Evolutionary conservation across 345 rosid genomes (phyloP).

Genomic region (Zanthoxylum bungeanum): DNA sequence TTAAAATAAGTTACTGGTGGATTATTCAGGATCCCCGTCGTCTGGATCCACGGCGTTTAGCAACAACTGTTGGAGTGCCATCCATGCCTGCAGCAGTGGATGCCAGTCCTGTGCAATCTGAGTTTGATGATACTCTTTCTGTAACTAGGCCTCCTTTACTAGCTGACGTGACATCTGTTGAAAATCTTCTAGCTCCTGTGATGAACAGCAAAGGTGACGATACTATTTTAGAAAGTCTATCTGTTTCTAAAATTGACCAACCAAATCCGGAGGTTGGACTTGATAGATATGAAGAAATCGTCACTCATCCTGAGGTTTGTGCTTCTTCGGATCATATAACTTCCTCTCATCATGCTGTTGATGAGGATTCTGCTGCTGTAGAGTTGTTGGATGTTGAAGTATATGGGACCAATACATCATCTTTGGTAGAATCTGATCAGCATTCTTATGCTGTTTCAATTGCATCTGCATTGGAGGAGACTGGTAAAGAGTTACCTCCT

Average conservation of each 20-base stretch:
- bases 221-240: conserved; percentile 39
- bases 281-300: conserved; percentile 39
- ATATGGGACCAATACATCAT: conserved; percentile 37
- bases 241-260: conserved; percentile 40
- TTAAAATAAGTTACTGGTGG: conserved; percentile 24
- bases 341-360: conserved; percentile 46
- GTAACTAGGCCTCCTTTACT: conserved; percentile 42
- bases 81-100: conserved; percentile 46
- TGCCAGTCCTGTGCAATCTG: conserved; percentile 33
- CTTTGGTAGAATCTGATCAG: conserved; percentile 49
- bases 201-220: conserved; percentile 38
- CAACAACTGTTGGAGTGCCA: conserved; percentile 43
- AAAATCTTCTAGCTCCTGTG: conserved; percentile 34
- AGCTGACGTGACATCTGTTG: conserved; percentile 34
- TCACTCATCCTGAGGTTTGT: conserved; percentile 36
- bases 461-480: conserved; percentile 55
- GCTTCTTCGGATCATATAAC: conserved; percentile 41
- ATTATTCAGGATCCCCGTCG: conserved; percentile 94
- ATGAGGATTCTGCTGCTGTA: conserved; percentile 40
- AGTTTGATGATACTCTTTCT: conserved; percentile 48
- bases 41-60: conserved; percentile 78
- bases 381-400: conserved; percentile 43
- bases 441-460: conserved; percentile 40
- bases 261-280: conserved; percentile 41
- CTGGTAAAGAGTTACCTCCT: conserved; percentile 54